Conservation (phyloP, 805 yeast genomes). For the Candida vaughaniae region DNA sequence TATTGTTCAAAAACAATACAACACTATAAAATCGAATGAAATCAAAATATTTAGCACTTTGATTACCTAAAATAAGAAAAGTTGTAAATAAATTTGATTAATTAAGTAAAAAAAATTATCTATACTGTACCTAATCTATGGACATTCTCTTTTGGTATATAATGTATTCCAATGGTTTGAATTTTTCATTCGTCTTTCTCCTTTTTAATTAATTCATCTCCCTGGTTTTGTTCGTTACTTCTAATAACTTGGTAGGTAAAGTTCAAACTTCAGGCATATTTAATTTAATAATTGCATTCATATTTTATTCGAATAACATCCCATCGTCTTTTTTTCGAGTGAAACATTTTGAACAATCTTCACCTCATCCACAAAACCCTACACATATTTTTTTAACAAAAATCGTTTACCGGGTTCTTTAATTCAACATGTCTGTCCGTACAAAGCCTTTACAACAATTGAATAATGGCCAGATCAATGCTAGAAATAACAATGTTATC, state of each 20-base stretch:
- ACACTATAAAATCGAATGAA: slow-evolving; percentile 7
- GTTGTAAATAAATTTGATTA: slow-evolving; percentile 12
- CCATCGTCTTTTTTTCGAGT: no score
- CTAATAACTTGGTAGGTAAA: no score
- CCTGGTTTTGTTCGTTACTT: no score
- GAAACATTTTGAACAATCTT: no score
- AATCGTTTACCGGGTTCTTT: no score
- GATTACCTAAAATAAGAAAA: slow-evolving; percentile 6
- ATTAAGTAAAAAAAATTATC: slow-evolving; percentile 9
- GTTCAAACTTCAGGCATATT: no score
- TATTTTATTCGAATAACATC: no score
- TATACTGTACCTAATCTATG: not conserved
- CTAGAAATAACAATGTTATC: slow-evolving; percentile 33
- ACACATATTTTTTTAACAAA: no score
- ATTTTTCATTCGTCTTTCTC: no score
- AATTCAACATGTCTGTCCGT: slow-evolving; percentile 26
- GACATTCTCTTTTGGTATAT: not conserved
- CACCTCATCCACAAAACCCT: no score
- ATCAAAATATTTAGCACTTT: slow-evolving; percentile 12
- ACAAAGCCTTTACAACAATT: slow-evolving; percentile 56
- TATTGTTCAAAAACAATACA: slow-evolving; percentile 3
- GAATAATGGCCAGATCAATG: slow-evolving; percentile 51
- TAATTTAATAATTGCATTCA: no score
- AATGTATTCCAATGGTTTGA: not conserved
- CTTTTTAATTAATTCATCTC: no score